Evolutionary conservation across 805 yeast species (phyloP).

Genomic region (Pichia pseudocactophila): DNA sequence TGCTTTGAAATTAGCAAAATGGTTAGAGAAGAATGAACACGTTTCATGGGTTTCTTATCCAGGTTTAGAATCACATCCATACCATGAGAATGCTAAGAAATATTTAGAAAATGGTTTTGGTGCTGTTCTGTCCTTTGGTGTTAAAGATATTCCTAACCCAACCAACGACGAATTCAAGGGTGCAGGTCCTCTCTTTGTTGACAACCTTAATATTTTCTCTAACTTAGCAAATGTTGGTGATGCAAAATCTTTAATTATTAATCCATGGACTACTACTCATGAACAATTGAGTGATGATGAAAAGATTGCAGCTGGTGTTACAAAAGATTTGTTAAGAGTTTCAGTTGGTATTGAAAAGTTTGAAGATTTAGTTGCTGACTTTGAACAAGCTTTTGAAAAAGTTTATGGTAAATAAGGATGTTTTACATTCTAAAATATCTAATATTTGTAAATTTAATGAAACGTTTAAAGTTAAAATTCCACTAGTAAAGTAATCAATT

Average conservation of each 20-base stretch:
- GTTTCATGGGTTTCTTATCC: constrained; percentile 91
- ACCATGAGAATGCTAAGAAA: constrained; percentile 76
- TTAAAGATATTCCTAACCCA: constrained; percentile 47
- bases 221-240: constrained; percentile 97
- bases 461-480: too few species aligned
- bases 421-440: background rate
- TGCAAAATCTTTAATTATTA: constrained; percentile 87
- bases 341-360: constrained; percentile 87
- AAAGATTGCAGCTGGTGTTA: constrained; percentile 76
- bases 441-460: too few species aligned
- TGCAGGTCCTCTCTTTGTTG: constrained; percentile 79
- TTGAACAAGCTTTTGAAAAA: constrained; percentile 71
- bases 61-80: constrained; percentile 71
- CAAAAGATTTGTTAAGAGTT: constrained; percentile 80
- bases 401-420: constrained; percentile 32
- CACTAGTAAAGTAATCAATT: background rate
- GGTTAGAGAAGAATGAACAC: constrained; percentile 55
- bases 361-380: constrained; percentile 84
- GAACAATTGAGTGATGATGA: constrained; percentile 82
- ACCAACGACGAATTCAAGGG: constrained; percentile 56
- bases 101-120: constrained; percentile 78
- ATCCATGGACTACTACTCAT: constrained; percentile 95
- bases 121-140: constrained; percentile 84
- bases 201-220: constrained; percentile 73
- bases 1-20: constrained; percentile 70